Evolutionary conservation across 495 filamentous ascomycete species (phyloP), one percentile per base, ranked within the genome.

Genomic region (Rusavskia elegans): DNA sequence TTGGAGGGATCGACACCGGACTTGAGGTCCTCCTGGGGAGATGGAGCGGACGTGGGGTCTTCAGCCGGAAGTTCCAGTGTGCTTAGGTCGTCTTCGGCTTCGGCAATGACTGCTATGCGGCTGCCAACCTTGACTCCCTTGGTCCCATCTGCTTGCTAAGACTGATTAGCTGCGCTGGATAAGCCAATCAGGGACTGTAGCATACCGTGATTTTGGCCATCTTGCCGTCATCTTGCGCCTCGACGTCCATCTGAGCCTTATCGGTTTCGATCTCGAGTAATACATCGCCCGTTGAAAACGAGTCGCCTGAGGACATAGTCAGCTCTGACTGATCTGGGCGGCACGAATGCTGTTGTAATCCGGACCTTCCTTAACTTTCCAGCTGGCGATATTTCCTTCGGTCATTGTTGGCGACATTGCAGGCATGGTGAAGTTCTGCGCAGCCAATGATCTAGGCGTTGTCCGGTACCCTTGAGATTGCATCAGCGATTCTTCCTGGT

Each of bases 221-320:
- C 54, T 84, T 70, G 19, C 85, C 85, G 55, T 88, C 83, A 37
- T 90, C 85, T 65, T 85, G 84, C 17, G 85, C 85, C 65, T 89
- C 86, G n/a, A 90, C 85, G 55, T 89, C 85, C 83, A 90, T 90
- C 38, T 83, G 82, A 19, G 85, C 85, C 68, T 90, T 90, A 65
- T 90, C 85, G 27, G 85, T 90, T 67, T 90, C 85, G 61, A 90
- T 87, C 64, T 90, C 85, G 32, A 90, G 74, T 13, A 90, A 69
- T 21, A 89, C 85, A 64, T 90, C 85, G 36, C 85, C 85, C 50
- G 84, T 81, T 0, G 73, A 66, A 65, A 84, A 90, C 39, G 78
- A 75, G 51, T 85, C 84, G 57, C 68, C 71, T 71, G 19, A 27
- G 19, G 19, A 17, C 2, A 46, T 29, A 13, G 14, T 46, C 6